Conservation (phyloP, 1,284 basidiomycete species). For the Cryptococcus maquisensis region DNA sequence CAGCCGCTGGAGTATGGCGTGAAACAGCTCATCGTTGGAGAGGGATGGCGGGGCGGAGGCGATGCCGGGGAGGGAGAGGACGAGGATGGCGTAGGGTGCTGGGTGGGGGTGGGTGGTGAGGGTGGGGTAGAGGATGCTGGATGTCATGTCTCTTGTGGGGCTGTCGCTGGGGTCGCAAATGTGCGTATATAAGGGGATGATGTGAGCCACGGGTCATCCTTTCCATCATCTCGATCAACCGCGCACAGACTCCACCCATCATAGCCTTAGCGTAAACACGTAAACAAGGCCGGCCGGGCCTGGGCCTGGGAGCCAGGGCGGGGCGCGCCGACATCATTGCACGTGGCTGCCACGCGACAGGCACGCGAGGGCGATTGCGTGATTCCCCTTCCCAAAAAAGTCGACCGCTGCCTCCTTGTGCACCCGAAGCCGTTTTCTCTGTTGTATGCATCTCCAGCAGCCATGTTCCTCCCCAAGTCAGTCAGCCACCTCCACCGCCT, state of each 20-base stretch:
- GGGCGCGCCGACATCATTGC: background rate
- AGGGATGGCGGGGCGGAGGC: constrained; percentile 14
- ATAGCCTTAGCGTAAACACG: too few species aligned
- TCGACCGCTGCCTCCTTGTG: background rate
- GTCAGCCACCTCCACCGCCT: constrained; percentile 16
- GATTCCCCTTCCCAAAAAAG: background rate
- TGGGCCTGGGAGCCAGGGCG: too few species aligned
- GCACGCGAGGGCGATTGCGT: background rate
- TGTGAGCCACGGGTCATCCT: background rate
- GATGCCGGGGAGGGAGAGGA: constrained; percentile 26
- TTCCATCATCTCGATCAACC: too few species aligned
- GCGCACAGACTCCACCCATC: too few species aligned
- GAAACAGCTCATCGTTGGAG: constrained; percentile 30
- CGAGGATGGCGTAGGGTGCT: constrained; percentile 22
- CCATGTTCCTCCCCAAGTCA: background rate
- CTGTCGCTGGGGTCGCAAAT: background rate
- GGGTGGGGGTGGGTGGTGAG: constrained; percentile 14
- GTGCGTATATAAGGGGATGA: background rate
- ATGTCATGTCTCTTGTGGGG: constrained; percentile 10
- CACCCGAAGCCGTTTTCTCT: background rate
- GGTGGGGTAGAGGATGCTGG: constrained; percentile 22
- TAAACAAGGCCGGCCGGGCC: too few species aligned
- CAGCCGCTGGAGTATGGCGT: constrained; percentile 21
- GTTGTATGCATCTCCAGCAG: background rate
- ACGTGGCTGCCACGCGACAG: background rate